Percentiles rank a stretch among this genome's conserved stretches.
These are phyloP conservation scores for Citrus australasica DNA, from an alignment of 345 rosid species.

Conservation along the genomic window DNA sequence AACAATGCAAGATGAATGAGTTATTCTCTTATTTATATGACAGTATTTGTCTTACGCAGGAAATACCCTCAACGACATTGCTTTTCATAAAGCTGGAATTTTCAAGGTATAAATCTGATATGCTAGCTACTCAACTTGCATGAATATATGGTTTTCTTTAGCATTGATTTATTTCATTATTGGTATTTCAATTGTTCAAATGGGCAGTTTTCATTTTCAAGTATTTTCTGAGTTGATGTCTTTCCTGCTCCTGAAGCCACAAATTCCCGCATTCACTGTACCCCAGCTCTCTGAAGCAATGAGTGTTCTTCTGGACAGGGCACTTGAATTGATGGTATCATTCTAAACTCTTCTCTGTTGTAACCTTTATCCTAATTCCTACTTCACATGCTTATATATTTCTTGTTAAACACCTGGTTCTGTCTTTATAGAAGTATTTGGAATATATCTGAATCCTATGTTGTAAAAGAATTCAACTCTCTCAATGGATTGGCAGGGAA, in stretches of 20 bases:
- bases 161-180: constrained; percentile 13
- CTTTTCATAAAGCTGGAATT: constrained; percentile 87
- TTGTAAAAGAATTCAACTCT: background rate
- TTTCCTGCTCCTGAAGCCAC: constrained; percentile 69
- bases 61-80: constrained; percentile 66
- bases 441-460: background rate
- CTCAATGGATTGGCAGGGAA: background rate
- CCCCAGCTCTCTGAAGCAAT: constrained; percentile 83
- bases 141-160: constrained; percentile 8
- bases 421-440: background rate
- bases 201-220: constrained; percentile 35
- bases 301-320: constrained; percentile 60
- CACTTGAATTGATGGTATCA: constrained; percentile 45
- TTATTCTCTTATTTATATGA: constrained; percentile 9
- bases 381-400: background rate
- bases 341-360: background rate
- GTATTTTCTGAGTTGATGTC: constrained; percentile 53
- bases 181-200: constrained; percentile 21
- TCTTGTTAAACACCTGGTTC: background rate
- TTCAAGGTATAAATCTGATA: constrained; percentile 59
- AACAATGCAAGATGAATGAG: background rate
- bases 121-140: constrained; percentile 15
- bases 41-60: constrained; percentile 40
- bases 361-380: background rate
- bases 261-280: constrained; percentile 79